Evolutionary conservation across 495 filamentous ascomycete species (phyloP).

Genomic region (Amniculicola lignicola): DNA sequence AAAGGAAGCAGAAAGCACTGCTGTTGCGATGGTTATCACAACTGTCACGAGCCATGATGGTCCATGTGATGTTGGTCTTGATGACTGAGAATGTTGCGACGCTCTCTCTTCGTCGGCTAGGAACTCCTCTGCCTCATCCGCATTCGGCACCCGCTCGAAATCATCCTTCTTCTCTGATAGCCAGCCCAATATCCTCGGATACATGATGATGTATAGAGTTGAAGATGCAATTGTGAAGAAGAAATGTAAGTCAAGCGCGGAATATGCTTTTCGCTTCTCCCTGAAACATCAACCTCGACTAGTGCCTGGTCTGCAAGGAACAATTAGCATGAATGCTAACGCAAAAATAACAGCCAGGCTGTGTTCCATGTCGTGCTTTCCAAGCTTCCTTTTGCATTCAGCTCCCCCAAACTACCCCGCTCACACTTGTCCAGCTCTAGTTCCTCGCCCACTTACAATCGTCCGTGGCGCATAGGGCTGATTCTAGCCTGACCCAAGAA

Average conservation of each 20-base stretch:
- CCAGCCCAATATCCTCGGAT: constrained; percentile 5
- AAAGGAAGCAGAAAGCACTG: constrained; percentile 1
- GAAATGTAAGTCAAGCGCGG: background rate
- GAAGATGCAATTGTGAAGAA: background rate
- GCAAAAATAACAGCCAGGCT: background rate
- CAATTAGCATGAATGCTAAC: background rate
- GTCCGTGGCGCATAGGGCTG: constrained; percentile 10
- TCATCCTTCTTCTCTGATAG: constrained; percentile 6
- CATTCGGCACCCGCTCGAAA: background rate
- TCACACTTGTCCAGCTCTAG: background rate
- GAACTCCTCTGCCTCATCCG: constrained; percentile 5
- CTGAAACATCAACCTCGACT: background rate
- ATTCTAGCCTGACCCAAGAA: background rate
- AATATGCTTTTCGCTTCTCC: background rate
- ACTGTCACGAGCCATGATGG: constrained; percentile 1
- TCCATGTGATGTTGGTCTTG: background rate
- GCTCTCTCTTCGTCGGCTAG: background rate
- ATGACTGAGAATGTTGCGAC: background rate
- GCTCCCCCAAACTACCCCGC: constrained; percentile 5
- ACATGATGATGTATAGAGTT: background rate
- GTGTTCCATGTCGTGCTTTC: background rate
- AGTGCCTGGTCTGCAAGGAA: constrained; percentile 5
- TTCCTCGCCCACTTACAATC: background rate
- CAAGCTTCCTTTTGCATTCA: background rate
- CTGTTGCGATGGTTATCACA: background rate